Base-by-base conservation (phyloP, 2,329 filamentous ascomycete genomes). In the Claviceps sp. region DNA sequence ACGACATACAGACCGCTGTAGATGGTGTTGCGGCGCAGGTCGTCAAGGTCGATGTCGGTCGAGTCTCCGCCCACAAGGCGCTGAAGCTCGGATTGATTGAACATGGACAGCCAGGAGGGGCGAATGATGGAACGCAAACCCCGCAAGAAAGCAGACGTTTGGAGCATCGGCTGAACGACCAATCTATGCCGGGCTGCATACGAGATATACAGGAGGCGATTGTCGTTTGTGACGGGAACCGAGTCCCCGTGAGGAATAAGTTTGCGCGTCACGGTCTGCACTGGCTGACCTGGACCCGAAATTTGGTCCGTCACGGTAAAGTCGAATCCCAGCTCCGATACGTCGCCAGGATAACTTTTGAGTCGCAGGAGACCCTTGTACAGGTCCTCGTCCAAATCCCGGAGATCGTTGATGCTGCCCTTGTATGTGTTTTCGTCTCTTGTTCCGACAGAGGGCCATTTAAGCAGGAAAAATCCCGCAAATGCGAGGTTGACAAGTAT, bases 21-120 rank as follows among this genome's bases (percentile, higher is more conserved):
- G 2, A 80, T 68, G 0, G 93, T 97, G 68, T 97, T 86, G 51
- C 74, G 75, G 24, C 90, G 81, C 42, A 97, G 75, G 65, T 98
- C 93, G 30, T 85, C 81, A 38, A 98, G 77, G 61, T 96, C 85
- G 54, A 98, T 94, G 55, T 87, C 83, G 9, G 84, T 84, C 30
- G 82, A 84, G 60, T 95, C 89, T 44, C 93, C 93, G 50, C 89
- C 88, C 16, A 98, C 86, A 5, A 98, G 82, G 1, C 88, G 93
- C 69, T 97, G 93, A 4, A 98, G 77, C 66, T 98, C 93, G 3
- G 81, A 81, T 65, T 96, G 91, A 67, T 98, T 98, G 74, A 98
- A 98, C 93, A 98, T 97, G 61, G 85, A 89, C 4, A 98, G 77
- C 93, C 93, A 98, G 3, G 81, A 81, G 0, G 91, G 90, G 54